These are phyloP conservation scores for Dissoconium aciculare DNA, from an alignment of 2,329 filamentous ascomycete species.

Conservation along the genomic window DNA sequence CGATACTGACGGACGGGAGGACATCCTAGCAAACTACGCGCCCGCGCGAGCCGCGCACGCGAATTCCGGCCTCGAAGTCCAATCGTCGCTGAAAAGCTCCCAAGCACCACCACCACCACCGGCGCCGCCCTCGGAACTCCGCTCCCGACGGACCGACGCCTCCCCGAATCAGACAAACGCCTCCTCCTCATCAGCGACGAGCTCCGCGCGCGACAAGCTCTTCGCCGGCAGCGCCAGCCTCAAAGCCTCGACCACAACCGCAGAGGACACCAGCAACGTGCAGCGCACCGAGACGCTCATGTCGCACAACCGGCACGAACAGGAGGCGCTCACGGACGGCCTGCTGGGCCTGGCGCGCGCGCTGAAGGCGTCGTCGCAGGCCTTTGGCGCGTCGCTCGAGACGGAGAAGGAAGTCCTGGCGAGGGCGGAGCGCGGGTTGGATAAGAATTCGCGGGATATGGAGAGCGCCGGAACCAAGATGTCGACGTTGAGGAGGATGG, in stretches of 20 bases:
- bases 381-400: constrained; percentile 58
- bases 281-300: constrained; percentile 49
- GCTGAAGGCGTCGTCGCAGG: constrained; percentile 59
- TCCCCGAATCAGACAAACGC: constrained; percentile 14
- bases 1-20: constrained; percentile 29
- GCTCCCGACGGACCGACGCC: constrained; percentile 13
- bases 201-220: constrained; percentile 24
- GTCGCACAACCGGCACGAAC: constrained; percentile 62
- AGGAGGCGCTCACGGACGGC: constrained; percentile 66
- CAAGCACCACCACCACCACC: constrained; percentile 7
- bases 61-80: constrained; percentile 16
- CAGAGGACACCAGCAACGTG: constrained; percentile 2
- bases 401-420: constrained; percentile 58
- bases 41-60: constrained; percentile 24
- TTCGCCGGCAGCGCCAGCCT: constrained; percentile 22
- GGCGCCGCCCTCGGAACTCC: constrained; percentile 9
- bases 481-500: constrained; percentile 62
- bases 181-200: constrained; percentile 19
- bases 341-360: constrained; percentile 67
- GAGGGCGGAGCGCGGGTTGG: constrained; percentile 58
- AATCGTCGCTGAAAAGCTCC: too few relatives aligned
- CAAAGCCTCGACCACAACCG: constrained; percentile 2
- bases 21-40: constrained; percentile 28
- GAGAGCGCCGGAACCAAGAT: constrained; percentile 62
- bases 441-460: constrained; percentile 61